A percentile compares a stretch with the other conserved stretches of the same genome.
Evolutionary conservation across 345 rosid species (phyloP).

Genomic region (Gossypioides kirkii): DNA sequence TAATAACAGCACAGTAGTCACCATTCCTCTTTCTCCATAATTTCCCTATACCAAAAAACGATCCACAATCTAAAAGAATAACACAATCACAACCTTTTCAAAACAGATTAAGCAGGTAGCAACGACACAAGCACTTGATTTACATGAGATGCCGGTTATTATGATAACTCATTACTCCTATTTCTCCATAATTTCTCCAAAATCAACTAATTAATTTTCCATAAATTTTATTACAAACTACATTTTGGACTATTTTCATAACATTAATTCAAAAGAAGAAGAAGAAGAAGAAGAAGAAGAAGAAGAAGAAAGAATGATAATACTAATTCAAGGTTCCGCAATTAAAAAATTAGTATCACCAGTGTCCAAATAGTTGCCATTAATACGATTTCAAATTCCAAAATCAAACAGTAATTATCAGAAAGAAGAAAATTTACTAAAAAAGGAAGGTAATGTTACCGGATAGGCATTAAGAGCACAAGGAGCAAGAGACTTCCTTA

Average conservation of each 20-base stretch:
- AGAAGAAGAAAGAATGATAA: background rate
- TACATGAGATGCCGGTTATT: background rate
- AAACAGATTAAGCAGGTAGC: background rate
- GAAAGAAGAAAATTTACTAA: background rate
- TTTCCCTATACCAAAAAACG: background rate
- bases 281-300: background rate
- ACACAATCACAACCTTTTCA: background rate
- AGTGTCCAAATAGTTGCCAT: background rate
- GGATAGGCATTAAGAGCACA: conserved; percentile 98
- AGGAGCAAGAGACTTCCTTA: conserved; percentile 87
- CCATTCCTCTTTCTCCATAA: background rate
- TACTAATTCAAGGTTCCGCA: background rate
- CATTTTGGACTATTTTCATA: background rate
- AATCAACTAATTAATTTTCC: background rate
- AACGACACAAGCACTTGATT: background rate
- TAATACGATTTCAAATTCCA: background rate
- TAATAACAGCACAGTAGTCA: background rate
- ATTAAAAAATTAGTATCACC: background rate
- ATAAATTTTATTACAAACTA: background rate
- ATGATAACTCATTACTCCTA: conserved; percentile 9
- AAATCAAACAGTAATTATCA: background rate
- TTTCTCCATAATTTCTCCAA: background rate
- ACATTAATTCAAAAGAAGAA: background rate
- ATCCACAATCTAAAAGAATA: background rate
- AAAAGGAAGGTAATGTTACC: conserved; percentile 30